Conservation (phyloP, 139 green algal genomes). For the Chlamydomonas schloesseri region DNA sequence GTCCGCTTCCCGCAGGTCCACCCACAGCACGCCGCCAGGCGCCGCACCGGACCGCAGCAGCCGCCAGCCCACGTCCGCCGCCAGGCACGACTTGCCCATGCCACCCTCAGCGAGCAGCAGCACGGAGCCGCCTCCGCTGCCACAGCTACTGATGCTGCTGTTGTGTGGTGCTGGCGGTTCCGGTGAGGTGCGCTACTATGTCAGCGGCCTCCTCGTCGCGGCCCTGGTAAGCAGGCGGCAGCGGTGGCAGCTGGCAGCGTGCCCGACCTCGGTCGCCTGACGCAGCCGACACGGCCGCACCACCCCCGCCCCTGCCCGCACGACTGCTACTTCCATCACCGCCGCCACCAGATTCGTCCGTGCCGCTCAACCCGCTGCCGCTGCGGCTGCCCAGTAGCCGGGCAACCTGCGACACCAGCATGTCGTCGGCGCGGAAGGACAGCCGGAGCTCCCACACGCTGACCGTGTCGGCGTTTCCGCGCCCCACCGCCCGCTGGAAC, state of each 20-base stretch:
- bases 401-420: background rate
- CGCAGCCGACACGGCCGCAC: too few relatives aligned
- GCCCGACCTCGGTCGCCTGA: too few relatives aligned
- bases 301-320: too few relatives aligned
- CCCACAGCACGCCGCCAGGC: background rate
- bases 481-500: background rate
- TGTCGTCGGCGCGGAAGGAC: background rate
- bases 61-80: background rate
- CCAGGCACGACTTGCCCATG: slow-evolving; percentile 2
- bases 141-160: too few relatives aligned
- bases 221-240: background rate
- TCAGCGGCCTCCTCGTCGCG: background rate
- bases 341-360: background rate
- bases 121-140: background rate
- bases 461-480: background rate
- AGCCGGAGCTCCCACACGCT: slow-evolving; percentile 15
- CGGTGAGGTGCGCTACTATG: background rate
- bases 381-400: background rate
- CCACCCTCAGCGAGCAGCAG: slow-evolving; percentile 4
- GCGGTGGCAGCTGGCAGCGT: background rate
- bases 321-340: background rate
- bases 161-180: too few relatives aligned
- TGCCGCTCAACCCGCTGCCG: background rate
- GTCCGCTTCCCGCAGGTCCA: background rate
- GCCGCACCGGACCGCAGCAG: background rate